Percentiles rank a stretch among this genome's conserved stretches.
These are phyloP conservation scores for Lophiostoma macrostomum DNA, from an alignment of 495 filamentous ascomycete genomes.

Conservation along the genomic window DNA sequence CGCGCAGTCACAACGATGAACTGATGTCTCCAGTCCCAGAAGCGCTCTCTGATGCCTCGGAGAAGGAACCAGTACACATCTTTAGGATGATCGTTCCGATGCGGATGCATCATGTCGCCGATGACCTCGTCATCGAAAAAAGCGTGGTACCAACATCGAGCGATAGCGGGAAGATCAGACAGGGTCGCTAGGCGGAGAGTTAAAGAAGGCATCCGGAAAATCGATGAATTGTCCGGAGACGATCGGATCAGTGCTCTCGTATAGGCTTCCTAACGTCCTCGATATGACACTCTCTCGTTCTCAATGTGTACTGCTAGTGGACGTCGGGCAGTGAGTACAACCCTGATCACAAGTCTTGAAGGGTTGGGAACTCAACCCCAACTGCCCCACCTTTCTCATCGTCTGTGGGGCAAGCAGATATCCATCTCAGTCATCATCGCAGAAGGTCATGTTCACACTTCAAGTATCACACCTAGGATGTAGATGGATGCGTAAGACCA, in stretches of 20 bases:
- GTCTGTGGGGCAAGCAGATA: too few relatives aligned
- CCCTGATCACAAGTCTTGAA: too few relatives aligned
- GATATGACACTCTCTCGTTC: too few relatives aligned
- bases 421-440: too few relatives aligned
- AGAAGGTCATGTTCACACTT: too few relatives aligned
- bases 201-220: not conserved
- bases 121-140: constrained; percentile 30
- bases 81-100: constrained; percentile 16
- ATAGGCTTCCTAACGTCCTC: not conserved
- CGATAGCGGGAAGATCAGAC: constrained; percentile 15
- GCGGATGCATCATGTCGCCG: constrained; percentile 29
- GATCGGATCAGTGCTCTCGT: not conserved
- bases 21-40: constrained; percentile 24
- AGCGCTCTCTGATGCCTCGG: constrained; percentile 14
- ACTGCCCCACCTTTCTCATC: too few relatives aligned
- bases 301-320: too few relatives aligned
- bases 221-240: not conserved
- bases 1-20: constrained; percentile 9
- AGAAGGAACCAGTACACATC: constrained; percentile 23
- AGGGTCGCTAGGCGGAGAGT: constrained; percentile 1
- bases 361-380: too few relatives aligned
- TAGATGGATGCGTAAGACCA: too few relatives aligned
- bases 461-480: too few relatives aligned
- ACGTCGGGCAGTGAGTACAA: too few relatives aligned
- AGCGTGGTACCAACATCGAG: constrained; percentile 12